Percentiles rank a stretch among this genome's conserved stretches.
Conservation (phyloP, 139 green algal genomes). For the Volvox africanus region DNA sequence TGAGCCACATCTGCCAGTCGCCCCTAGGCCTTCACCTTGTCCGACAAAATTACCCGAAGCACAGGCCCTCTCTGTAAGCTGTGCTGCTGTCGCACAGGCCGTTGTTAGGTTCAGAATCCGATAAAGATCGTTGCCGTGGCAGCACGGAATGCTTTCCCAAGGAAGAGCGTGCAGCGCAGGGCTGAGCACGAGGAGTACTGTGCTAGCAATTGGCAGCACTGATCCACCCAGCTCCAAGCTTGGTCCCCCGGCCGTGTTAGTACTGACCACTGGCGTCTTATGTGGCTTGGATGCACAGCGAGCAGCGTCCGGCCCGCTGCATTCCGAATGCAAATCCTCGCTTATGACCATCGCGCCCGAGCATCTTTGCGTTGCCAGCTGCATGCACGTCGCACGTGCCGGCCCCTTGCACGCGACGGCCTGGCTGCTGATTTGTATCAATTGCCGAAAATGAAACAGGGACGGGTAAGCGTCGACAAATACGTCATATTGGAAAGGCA, state of each 20-base stretch:
- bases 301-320: background rate
- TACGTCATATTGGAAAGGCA: too few species aligned
- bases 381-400: background rate
- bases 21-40: background rate
- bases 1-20: background rate
- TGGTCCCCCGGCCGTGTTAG: background rate
- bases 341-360: background rate
- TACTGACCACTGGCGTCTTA: background rate
- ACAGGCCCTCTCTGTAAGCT: background rate
- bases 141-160: conserved; percentile 79
- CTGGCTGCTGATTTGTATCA: background rate
- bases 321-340: background rate
- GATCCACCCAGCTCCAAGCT: background rate
- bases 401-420: background rate
- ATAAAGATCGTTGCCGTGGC: conserved; percentile 60
- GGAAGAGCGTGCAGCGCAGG: conserved; percentile 75
- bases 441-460: background rate
- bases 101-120: conserved; percentile 64
- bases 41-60: background rate
- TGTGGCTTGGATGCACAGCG: background rate
- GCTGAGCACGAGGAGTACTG: conserved; percentile 77
- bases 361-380: background rate
- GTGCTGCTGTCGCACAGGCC: conserved; percentile 39
- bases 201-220: background rate
- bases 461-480: too few species aligned